phyloP scores from a whole-genome alignment of 176 grass and related monocot genomes.

The Pharus latifolius region DNA sequence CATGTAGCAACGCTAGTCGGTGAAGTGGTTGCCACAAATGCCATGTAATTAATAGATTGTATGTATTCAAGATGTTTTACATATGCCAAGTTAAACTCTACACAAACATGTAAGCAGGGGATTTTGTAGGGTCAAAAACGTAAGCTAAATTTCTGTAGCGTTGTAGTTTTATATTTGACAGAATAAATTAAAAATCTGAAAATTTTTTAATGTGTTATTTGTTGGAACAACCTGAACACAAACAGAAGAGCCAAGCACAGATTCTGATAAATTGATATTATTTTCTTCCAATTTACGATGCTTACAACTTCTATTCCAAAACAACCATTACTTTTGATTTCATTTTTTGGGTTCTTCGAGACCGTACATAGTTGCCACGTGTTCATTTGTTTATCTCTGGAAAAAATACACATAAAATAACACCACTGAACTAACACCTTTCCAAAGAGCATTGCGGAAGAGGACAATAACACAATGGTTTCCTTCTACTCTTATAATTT shows the following conservation, averaged over 20 bases:
- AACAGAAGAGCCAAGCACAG: slow-evolving; percentile 5
- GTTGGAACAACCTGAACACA: neutral
- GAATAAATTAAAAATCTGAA: too few relatives aligned
- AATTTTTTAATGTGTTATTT: neutral
- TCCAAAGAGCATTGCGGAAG: too few relatives aligned
- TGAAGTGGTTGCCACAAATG: too few relatives aligned
- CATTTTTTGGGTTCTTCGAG: slow-evolving; percentile 8
- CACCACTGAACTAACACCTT: neutral
- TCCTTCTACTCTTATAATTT: too few relatives aligned
- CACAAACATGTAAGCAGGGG: neutral
- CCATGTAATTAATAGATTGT: too few relatives aligned
- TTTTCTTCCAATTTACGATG: neutral
- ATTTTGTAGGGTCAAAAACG: too few relatives aligned
- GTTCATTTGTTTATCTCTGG: slow-evolving; percentile 6
- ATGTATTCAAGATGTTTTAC: too few relatives aligned
- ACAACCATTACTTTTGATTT: neutral
- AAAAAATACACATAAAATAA: neutral
- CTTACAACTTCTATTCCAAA: slow-evolving; percentile 34
- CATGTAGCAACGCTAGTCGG: too few relatives aligned
- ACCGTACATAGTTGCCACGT: neutral
- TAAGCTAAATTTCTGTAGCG: neutral
- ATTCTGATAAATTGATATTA: slow-evolving; percentile 10
- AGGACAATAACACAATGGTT: neutral
- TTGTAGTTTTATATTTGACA: neutral
- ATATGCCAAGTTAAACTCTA: neutral